Conservation (phyloP, 352 stramenopile genomes). For the Phytopythium montanum region DNA sequence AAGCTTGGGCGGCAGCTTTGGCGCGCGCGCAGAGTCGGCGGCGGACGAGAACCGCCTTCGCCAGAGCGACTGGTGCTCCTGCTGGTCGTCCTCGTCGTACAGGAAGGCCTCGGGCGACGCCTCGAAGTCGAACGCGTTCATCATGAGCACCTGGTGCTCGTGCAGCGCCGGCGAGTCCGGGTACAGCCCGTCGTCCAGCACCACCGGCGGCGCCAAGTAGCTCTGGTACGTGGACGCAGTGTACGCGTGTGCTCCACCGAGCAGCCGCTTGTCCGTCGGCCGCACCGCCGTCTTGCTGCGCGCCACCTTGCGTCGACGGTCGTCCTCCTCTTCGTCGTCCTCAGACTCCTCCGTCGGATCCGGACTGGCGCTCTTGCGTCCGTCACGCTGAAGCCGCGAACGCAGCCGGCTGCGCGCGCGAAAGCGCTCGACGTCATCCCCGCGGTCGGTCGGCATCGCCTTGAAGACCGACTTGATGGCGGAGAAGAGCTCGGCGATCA, state of each 20-base stretch:
- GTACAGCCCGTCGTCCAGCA: slow-evolving; percentile 18
- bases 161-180: slow-evolving; percentile 14
- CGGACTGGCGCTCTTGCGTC: slow-evolving; percentile 15
- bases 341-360: slow-evolving; percentile 4
- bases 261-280: neutral
- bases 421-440: slow-evolving; percentile 36
- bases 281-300: neutral
- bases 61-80: slow-evolving; percentile 21
- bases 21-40: slow-evolving; percentile 3
- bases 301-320: slow-evolving; percentile 34
- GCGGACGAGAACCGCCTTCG: slow-evolving; percentile 21
- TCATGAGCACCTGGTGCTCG: slow-evolving; percentile 17
- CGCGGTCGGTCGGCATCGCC: neutral
- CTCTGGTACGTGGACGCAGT: slow-evolving; percentile 11
- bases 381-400: slow-evolving; percentile 17
- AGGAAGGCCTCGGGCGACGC: slow-evolving; percentile 36
- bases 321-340: slow-evolving; percentile 18
- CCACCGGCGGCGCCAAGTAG: slow-evolving; percentile 1
- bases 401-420: slow-evolving; percentile 35
- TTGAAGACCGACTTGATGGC: slow-evolving; percentile 8
- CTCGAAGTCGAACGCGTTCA: slow-evolving; percentile 51
- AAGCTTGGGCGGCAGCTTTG: slow-evolving; percentile 27
- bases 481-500: slow-evolving; percentile 8
- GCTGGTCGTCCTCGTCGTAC: slow-evolving; percentile 7
- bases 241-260: neutral